Conservation (phyloP, 495 filamentous ascomycete genomes). For the Tirmania nivea region DNA sequence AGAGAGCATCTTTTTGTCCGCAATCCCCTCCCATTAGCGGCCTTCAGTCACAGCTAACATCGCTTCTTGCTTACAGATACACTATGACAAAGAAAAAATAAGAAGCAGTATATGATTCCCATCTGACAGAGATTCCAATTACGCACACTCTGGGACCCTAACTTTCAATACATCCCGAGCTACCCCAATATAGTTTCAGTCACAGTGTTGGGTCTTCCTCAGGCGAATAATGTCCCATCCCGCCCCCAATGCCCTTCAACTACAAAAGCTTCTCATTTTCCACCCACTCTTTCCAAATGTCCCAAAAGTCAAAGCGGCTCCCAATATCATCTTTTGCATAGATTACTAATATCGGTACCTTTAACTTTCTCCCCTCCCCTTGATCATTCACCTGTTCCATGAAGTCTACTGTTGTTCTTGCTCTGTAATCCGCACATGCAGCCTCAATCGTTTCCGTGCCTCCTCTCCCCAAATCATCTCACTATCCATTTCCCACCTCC, state of each 20-base stretch:
- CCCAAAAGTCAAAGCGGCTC: constrained; percentile 23
- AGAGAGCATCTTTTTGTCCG: constrained; percentile 28
- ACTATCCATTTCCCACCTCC: constrained; percentile 23
- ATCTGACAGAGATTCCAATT: not conserved
- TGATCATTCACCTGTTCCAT: constrained; percentile 26
- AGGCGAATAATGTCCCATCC: constrained; percentile 30
- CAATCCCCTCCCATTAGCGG: constrained; percentile 1
- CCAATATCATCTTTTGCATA: constrained; percentile 28
- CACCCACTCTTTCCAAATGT: constrained; percentile 29
- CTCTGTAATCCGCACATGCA: constrained; percentile 28
- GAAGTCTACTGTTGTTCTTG: constrained; percentile 24
- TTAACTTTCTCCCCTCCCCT: constrained; percentile 24
- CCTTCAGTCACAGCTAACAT: not conserved
- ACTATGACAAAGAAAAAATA: constrained; percentile 19
- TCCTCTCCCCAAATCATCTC: constrained; percentile 18
- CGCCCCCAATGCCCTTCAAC: constrained; percentile 20
- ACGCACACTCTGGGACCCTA: constrained; percentile 1
- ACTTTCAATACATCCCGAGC: constrained; percentile 8
- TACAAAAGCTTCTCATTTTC: constrained; percentile 15
- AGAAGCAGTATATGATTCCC: not conserved
- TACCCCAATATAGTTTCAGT: constrained; percentile 18
- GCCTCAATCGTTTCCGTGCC: constrained; percentile 19
- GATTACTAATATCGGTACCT: constrained; percentile 22
- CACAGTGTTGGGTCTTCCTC: constrained; percentile 27
- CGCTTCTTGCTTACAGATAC: constrained; percentile 8